Conservation (phyloP, 2,329 filamentous ascomycete genomes). For the Penicillium verrucosum region DNA sequence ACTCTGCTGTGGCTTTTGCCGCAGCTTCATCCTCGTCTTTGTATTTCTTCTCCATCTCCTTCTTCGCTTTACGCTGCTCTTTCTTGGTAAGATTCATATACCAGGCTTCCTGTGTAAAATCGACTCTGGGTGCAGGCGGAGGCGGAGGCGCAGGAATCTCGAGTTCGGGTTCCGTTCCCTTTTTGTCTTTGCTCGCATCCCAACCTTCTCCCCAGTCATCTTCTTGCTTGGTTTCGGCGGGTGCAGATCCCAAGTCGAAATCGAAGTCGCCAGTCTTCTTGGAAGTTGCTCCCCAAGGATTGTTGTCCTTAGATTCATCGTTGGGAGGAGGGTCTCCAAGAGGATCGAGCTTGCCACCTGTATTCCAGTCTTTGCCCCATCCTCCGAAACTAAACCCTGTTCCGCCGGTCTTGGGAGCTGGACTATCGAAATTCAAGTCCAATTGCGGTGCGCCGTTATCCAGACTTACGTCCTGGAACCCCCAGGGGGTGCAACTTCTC, state of each 20-base stretch:
- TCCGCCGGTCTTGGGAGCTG: conserved; percentile 40
- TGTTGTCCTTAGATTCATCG: conserved; percentile 33
- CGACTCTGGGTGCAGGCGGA: conserved; percentile 17
- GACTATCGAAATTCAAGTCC: conserved; percentile 54
- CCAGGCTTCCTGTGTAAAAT: conserved; percentile 34
- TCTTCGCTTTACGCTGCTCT: conserved; percentile 32
- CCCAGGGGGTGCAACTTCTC: conserved; percentile 41
- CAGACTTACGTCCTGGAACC: conserved; percentile 69
- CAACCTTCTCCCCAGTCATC: conserved; percentile 26
- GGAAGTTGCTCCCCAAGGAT: conserved; percentile 40
- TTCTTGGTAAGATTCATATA: conserved; percentile 27
- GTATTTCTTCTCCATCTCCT: conserved; percentile 27
- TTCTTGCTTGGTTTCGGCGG: conserved; percentile 39
- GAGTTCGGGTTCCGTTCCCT: conserved; percentile 21
- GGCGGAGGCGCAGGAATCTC: conserved; percentile 16
- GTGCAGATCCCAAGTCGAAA: conserved; percentile 40
- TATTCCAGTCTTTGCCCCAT: conserved; percentile 61
- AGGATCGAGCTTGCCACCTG: conserved; percentile 35
- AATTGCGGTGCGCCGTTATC: conserved; percentile 58
- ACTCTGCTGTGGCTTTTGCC: neutral
- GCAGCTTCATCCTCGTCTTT: conserved; percentile 19
- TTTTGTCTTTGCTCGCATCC: conserved; percentile 31
- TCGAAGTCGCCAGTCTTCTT: conserved; percentile 42
- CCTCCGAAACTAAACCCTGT: conserved; percentile 49
- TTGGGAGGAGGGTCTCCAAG: conserved; percentile 31